Base-by-base conservation (phyloP, 2,329 filamentous ascomycete species). In the Raffaelea ambrosiae region DNA sequence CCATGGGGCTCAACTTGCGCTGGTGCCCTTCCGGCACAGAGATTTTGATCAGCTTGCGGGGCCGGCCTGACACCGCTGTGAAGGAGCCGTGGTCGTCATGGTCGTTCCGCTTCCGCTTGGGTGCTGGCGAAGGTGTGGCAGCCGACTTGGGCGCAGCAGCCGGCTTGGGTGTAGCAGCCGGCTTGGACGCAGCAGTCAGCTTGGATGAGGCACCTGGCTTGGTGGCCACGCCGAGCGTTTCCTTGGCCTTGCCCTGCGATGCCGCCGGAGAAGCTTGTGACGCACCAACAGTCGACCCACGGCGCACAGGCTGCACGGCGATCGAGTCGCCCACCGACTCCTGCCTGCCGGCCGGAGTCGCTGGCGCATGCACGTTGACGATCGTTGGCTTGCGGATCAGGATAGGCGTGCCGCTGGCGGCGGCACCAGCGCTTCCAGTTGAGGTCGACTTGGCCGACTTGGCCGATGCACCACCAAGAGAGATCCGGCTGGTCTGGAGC, bases 21-120 rank as follows among this genome's bases (percentile, higher is more conserved):
- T 46, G 48, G 26, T 54, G 55, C 41, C 40, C 44, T 2, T 36
- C 19, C 18, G 50, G 51, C 40, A 57, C 35, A 2, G 33, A 13
- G 11, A 55, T 50, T 40, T 52, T 57, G 22, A 55, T 36, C 14
- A 60, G 38, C 49, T 64, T 64, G 50, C 58, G 60, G 2, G 56
- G 57, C 18, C 58, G 10, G 40, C 39, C 19, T 11, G 16, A 29
- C 13, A 13, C n/a, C 53, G 50, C 40, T 39, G n/a, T n/a, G n/a
- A n/a, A n/a, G n/a, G n/a, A n/a, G n/a, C 23, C 33, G 18, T 42
- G 43, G 18, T 41, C 53, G 16, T 57, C 55, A 4, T 22, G 48
- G 19, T 58, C 57, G 10, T 61, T 58, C 43, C 57, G 59, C 54
- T 62, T 62, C 40, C 61, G 58, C 53, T 63, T 63, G 44, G 3